Base-by-base conservation (phyloP, 1,284 basidiomycete species). In the Pyrrhoderma lamaoense region DNA sequence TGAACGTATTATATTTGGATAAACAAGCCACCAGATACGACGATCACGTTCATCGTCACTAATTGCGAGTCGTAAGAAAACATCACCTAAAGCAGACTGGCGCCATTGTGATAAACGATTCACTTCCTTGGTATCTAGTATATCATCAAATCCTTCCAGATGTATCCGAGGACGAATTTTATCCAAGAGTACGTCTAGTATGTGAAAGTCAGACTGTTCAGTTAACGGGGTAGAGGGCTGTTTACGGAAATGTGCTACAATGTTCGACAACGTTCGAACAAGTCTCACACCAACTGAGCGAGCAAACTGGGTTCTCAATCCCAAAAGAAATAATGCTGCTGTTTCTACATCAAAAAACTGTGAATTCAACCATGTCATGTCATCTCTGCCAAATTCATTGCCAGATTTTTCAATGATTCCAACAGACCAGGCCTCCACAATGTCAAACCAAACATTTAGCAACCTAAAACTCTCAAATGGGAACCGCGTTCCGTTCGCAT, bases 321-420 rank as follows among this genome's bases (percentile, higher is more conserved):
- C 78, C n/a, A 93, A 73, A 21, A 97, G 69, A 65, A 95, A 92
- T 39, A 96, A 64, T 0, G 79, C 80, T 2, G 83, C 85, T 0
- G 82, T 80, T 60, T 89, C 85, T 36, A 93, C 76, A 57, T 83
- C 80, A 44, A 71, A 72, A 39, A 74, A 69, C 49, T 74, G 72
- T 1, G 70, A 64, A 8, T 70, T 54, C 45, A 79, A 63, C 36
- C 52, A 49, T 5, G 65, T 58, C 19, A 60, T 57, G 47, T 77
- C 72, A 25, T 71, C 68, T 31, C 71, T 72, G 1, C 62, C 55
- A 38, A 77, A 56, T 1, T 67, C 62, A 49, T 71, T 68, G 22
- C 72, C 66, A 8, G 71, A 65, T 45, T 71, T 69, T 45, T 67
- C 64, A 34, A 68, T 68, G 53, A 79, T 65, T 52, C 67, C 73